Percentiles rank a stretch among this genome's conserved stretches.
These are phyloP conservation scores for Fusarium lateritium DNA, from an alignment of 2,329 filamentous ascomycete genomes.

Conservation along the genomic window DNA sequence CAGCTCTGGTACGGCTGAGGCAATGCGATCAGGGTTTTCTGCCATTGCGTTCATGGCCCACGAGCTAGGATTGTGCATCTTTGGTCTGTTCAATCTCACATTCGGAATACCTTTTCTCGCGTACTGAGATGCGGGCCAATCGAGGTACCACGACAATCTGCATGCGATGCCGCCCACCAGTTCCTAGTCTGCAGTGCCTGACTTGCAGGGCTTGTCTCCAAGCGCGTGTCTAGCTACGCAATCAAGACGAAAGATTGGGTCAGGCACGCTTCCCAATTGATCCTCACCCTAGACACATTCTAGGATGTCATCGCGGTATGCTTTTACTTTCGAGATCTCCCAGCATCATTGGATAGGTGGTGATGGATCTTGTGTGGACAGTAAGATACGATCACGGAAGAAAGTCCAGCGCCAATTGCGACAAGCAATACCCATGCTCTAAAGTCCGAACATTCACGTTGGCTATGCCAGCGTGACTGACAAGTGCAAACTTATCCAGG, in stretches of 20 bases:
- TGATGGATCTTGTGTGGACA: not conserved
- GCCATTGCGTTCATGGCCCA: conserved; percentile 34
- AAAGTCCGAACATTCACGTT: not conserved
- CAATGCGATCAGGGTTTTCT: conserved; percentile 34
- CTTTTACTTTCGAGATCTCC: not conserved
- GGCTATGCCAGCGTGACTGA: not conserved
- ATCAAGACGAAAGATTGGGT: no score
- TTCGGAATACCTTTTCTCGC: conserved; percentile 40
- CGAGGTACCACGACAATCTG: conserved; percentile 27
- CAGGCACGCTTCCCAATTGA: not conserved
- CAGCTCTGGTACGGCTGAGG: conserved; percentile 20
- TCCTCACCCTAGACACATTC: conserved; percentile 13
- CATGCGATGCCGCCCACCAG: conserved; percentile 37
- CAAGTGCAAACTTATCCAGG: not conserved
- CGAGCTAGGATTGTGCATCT: conserved; percentile 49
- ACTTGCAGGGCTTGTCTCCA: conserved; percentile 25
- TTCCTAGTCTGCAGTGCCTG: conserved; percentile 29
- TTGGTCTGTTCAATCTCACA: conserved; percentile 48
- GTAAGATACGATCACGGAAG: not conserved
- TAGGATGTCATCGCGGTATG: conserved; percentile 6
- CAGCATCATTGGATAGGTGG: not conserved
- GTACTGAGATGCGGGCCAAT: conserved; percentile 44
- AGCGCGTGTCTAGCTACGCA: not conserved
- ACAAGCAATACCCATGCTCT: not conserved
- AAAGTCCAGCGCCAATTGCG: not conserved